Evolutionary conservation across 768 basidiomycete species (phyloP), one percentile per base, ranked within the genome.

Genomic region (Amanita exitialis): DNA sequence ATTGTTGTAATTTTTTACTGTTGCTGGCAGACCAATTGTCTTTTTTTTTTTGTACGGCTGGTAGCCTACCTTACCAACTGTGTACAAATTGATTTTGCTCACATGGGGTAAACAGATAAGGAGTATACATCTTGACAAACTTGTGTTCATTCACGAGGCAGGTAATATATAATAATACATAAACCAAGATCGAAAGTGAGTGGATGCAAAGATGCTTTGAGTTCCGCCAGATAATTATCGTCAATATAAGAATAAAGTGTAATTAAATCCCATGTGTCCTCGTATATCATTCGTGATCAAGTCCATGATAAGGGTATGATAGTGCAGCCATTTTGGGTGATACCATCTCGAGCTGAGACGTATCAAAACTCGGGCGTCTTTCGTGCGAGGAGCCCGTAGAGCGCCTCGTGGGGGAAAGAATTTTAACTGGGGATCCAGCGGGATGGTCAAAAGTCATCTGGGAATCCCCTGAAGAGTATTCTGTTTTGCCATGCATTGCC

Each of bases 271-370:
- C 42, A 35, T 25, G 47, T 21, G 13, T 38, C 36, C 16, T 21
- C 10, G 15, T 13, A 21, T 36, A 38, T 49, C 25, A 48, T 44
- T 67, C 64, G 49, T 76, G 71, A 58, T 80, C 77, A 50, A 77
- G 61, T 23, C 64, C 67, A 63, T 76, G 71, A 59, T 82, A 82
- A 18, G 83, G 81, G 60, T 82, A 81, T 53, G 73, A 68, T 54
- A 82, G 58, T 35, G 69, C 57, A 61, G 69, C 56, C 54, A 64
- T 62, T 57, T 74, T 74, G 36, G 82, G 71, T 20, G 78, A 74
- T 27, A 83, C 74, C 34, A 82, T 74, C 65, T 86, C 84, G 58
- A 83, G 84, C 58, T 83, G 80, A 13, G 80, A 78, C 12, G 68
- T 71, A 57, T 87, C 83, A 52, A 82, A 73, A 59, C 79, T 82